Evolutionary conservation across 768 basidiomycete species (phyloP), one percentile per base, ranked within the genome.

Genomic region (Heimioporus sp.): DNA sequence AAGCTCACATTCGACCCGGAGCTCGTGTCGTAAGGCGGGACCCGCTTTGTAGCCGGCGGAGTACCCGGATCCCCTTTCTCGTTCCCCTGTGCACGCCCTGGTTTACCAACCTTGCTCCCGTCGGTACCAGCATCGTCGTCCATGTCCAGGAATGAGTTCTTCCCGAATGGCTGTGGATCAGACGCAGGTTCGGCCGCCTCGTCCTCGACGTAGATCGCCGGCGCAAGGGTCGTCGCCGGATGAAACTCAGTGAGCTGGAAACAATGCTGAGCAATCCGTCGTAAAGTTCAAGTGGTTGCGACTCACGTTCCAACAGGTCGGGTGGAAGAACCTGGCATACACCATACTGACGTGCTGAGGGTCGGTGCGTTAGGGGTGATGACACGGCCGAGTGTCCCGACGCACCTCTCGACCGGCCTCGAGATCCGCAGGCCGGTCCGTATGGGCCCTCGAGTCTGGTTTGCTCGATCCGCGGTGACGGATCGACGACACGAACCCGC

Each of bases 271-370:
- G 37, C 6, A 43, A 24, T 7, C 6, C 7, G 31, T 2, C 2
- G 2, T 5, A 8, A n/a, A 34, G 4, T 13, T 9, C 8, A 34
- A n/a, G 13, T 16, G 5, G 1, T 19, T 15, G 30, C 0, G 16
- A 43, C 55, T 41, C 32, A 60, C 63, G 30, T 65, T 54, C 63
- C 63, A 64, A 39, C 51, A 51, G 1, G 49, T 55, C 7, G 63
- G 63, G 31, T 65, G 63, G 30, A 64, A 64, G 41, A 47, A 55
- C 43, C 36, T 56, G 1, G 60, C 63, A 28, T 64, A 63, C 0
- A 64, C 51, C 60, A 64, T 63, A 16, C 40, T 63, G 4, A 60
- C 54, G 30, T 65, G 54, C 8, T 57, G 36, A 48, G 48, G 10
- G 16, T 1, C 1, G 4, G 17, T 8, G 10, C 7, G 28, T 65